Evolutionary conservation across 2,329 filamentous ascomycete genomes (phyloP), one percentile per base, ranked within the genome.

Genomic region (Penicillium brasilianum): DNA sequence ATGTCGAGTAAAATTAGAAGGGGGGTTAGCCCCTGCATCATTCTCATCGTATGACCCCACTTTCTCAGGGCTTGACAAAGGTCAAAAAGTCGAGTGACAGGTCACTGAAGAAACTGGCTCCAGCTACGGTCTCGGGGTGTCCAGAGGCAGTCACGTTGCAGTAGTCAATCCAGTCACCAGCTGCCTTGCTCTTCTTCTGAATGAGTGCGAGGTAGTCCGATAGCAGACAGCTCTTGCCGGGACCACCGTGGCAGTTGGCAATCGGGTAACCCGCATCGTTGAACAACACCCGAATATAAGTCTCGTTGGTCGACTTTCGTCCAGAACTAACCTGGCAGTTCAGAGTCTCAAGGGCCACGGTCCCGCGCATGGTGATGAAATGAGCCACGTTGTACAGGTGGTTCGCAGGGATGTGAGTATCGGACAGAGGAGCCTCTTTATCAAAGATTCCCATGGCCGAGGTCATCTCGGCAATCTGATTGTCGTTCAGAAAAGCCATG

Each of bases 201-300:
- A 86, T 71, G 43, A 84, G 79, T 34, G 74, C 65, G 4, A 71
- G 74, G 62, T 86, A 85, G 50, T 82, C 74, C 5, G 73, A 71
- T 32, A 86, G 62, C 3, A 78, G 74, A 66, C 85, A 87, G 18
- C 82, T 84, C 7, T 74, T 78, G 6, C 85, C 87, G 3, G 84
- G 86, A 0, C 84, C 87, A 62, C 76, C 78, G 62, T 81, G 78
- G 73, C 86, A 89, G 0, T 76, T 80, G 0, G 83, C 81, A 0
- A 89, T 73, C 0, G 85, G 85, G 69, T 89, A 89, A 3, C 89
- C 82, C 8, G 84, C 84, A 58, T 89, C 87, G 67, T 90, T 89
- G 44, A 89, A 77, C 11, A 82, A 77, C 52, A 90, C 81, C 16
- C 87, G 83, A 44, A 89, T 71, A 41, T 66, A 61, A 1, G 64